Base-by-base conservation (phyloP, 1,284 basidiomycete genomes). In the Tilletia horrida region DNA sequence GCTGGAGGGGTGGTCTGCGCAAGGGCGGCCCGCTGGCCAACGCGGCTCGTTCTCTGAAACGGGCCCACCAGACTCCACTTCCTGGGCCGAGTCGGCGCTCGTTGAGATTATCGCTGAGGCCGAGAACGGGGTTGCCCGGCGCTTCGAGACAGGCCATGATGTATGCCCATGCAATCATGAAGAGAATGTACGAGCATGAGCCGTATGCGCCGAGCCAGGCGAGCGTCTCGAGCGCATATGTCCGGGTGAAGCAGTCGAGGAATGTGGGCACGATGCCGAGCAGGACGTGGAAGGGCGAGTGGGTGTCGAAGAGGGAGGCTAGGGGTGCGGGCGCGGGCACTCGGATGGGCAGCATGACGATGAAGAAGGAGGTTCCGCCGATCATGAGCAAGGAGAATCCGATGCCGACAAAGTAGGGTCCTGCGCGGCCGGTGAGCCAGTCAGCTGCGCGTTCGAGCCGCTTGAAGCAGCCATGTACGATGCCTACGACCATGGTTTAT, bases 391-490 rank as follows among this genome's bases (percentile, higher is more conserved):
- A 85, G 6, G 88, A 73, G 71, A 89, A 85, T 16, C 92, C 93
- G 63, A 78, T 67, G 52, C 65, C 67, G 63, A 97, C 87, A 82
- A 97, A 97, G 75, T 90, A 86, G 0, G 93, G 93, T 0, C 95
- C 94, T 16, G 92, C 93, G 63, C 90, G 88, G 67, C 93, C 92
- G 0, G 92, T 96, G 48, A 95, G 73, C 77, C 86, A 85, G 82
- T 96, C 92, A 3, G 88, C 92, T 59, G 84, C 83, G 59, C 87
- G 84, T 83, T 97, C 93, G 35, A 95, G 83, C 25, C 85, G 84
- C 80, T 88, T 91, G 84, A 94, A 96, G 84, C 91, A 93, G 64
- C 88, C 86, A 76, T 95, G 95, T 63, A 96, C 91, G 48, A 80
- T 16, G 29, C 55, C 55, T 16, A 59, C 55, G 55, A 59, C 55